Conservation (phyloP, 1,139 yeast species). For the Candida tetrigidarum region DNA sequence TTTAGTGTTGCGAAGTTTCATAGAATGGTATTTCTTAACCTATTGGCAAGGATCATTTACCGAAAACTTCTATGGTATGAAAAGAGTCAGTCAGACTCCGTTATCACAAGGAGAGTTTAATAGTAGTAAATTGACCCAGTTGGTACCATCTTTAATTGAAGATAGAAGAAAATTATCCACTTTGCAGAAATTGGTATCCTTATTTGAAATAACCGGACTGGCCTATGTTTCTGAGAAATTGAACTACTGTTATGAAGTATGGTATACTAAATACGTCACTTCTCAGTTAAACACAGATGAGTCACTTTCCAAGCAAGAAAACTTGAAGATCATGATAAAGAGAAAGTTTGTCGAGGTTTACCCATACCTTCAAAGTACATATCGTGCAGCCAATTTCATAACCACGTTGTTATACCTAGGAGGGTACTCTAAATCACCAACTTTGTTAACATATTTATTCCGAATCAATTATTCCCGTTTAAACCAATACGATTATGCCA, state of each 20-base stretch:
- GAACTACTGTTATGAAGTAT: constrained; percentile 64
- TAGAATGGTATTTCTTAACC: constrained; percentile 74
- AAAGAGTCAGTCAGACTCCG: constrained; percentile 57
- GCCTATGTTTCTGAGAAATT: constrained; percentile 75
- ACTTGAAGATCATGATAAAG: constrained; percentile 36
- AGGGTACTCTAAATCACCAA: constrained; percentile 67
- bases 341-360: constrained; percentile 58
- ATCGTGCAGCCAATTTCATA: constrained; percentile 57
- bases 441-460: constrained; percentile 64
- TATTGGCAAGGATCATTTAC: constrained; percentile 88
- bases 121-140: constrained; percentile 38
- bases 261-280: constrained; percentile 62
- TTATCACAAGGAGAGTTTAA: constrained; percentile 34
- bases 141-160: constrained; percentile 57
- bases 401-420: constrained; percentile 70
- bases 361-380: constrained; percentile 58
- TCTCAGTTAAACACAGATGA: constrained; percentile 43
- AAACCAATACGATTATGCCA: constrained; percentile 61
- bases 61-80: constrained; percentile 90
- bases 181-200: constrained; percentile 59
- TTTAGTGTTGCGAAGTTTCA: constrained; percentile 58
- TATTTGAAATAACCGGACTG: constrained; percentile 65
- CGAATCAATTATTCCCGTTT: constrained; percentile 73
- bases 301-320: constrained; percentile 33
- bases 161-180: constrained; percentile 56